Percentiles rank a stretch among this genome's conserved stretches.
Conservation (phyloP, 257 asterid species). For the Jaltomata sinuosa region DNA sequence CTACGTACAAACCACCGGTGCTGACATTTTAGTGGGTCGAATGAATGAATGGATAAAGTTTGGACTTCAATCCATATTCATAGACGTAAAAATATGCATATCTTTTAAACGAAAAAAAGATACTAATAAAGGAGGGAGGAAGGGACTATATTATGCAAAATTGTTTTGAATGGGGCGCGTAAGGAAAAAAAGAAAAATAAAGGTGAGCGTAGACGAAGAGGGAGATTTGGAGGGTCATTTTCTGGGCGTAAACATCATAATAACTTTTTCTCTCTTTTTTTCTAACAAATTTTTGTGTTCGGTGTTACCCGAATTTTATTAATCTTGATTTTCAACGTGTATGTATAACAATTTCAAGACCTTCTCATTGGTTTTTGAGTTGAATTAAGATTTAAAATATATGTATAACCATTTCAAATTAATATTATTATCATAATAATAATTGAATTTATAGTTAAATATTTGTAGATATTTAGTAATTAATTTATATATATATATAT, state of each 20-base stretch:
- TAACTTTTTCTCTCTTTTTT: no score
- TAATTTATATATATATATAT: not conserved
- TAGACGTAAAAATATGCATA: not conserved
- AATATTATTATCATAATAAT: not conserved
- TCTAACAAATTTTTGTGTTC: no score
- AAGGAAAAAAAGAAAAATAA: no score
- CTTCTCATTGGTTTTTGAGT: no score
- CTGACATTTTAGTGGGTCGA: rapidly evolving
- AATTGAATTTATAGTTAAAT: not conserved
- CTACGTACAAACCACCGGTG: not conserved
- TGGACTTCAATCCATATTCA: not conserved
- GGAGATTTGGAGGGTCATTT: not conserved
- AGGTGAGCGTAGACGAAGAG: no score
- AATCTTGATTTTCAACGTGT: no score
- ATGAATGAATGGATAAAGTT: no score
- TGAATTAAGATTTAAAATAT: not conserved
- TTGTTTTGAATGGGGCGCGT: not conserved
- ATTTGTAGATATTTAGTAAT: not conserved
- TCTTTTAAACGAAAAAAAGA: no score
- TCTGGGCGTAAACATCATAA: not conserved
- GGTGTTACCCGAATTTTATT: no score
- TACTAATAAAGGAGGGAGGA: no score
- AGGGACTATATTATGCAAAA: no score
- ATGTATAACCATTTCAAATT: not conserved
- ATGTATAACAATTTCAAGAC: no score